Base-by-base conservation (phyloP, 2,329 filamentous ascomycete genomes). In the Lasiodiplodia citricola region DNA sequence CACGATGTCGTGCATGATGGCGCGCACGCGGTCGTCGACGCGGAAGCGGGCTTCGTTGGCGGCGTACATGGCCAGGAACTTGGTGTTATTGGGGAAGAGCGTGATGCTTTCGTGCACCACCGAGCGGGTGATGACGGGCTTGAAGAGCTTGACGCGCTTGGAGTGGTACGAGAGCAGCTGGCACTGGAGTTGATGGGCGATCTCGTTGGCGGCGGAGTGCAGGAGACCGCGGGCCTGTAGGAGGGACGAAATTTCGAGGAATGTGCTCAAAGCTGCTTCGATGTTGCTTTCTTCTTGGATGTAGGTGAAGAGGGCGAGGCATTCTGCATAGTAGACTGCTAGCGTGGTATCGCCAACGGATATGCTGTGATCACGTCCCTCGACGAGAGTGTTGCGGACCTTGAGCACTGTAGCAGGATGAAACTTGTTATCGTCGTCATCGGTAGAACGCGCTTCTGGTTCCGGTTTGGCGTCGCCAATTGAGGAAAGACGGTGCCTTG, bases 1-100 rank as follows among this genome's bases (percentile, higher is more conserved):
- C 2, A 81, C 73, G 8, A 74, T 77, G 31, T 81, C 77, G 23
- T 85, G 80, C 13, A 94, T 81, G 10, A 92, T 80, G 6, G 86
- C 83, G n/a, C 92, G 88, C 23, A 96, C 87, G 21, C 92, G 91
- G 73, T 96, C 92, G 70, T 93, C 87, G 66, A 96, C 86, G 28
- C 90, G 87, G 54, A 93, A 87, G 8, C 90, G 87, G 2, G 88
- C 84, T 75, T 95, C 90, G 70, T 92, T 90, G 83, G 90, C 92
- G n/a, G 89, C 86, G 71, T 91, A 91, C 0, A 96, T 81, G 1
- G 87, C 83, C 1, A 96, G 84, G 70, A 97, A 90, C 6, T 93
- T 84, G 1, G 89, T 92, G 80, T 97, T 97, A 60, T 84, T 83
- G 0, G 94, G 93, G 76, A 94, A 97, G 7, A 81, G 76, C 0